These are phyloP conservation scores for Wallacemonas collosoma DNA, from an alignment of 208 protist species.

Conservation along the genomic window DNA sequence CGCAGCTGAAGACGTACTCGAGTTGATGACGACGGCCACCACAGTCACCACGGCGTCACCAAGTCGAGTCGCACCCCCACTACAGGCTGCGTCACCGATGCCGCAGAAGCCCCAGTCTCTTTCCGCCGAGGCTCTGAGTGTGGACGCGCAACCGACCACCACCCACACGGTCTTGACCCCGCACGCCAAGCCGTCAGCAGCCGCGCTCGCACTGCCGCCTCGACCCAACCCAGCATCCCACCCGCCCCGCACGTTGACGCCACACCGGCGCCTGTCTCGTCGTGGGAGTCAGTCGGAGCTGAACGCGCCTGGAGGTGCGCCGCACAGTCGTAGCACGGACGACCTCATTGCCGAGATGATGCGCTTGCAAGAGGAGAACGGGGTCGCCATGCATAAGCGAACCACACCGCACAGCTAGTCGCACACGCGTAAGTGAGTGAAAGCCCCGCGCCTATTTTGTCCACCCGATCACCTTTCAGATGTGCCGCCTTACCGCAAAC, in stretches of 20 bases:
- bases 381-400: slow-evolving; percentile 47
- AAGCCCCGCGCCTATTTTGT: no score
- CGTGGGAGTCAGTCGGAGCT: slow-evolving; percentile 13
- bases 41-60: slow-evolving; percentile 31
- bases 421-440: not conserved
- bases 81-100: no score
- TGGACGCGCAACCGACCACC: not conserved
- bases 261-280: slow-evolving; percentile 12
- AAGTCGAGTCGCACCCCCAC: not conserved
- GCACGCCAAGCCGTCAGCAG: not conserved
- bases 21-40: slow-evolving; percentile 52
- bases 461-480: no score
- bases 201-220: slow-evolving; percentile 27
- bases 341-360: slow-evolving; percentile 50
- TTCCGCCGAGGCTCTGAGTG: no score
- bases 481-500: no score
- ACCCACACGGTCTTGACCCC: not conserved
- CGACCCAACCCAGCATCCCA: slow-evolving; percentile 14
- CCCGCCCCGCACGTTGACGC: slow-evolving; percentile 4
- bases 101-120: no score
- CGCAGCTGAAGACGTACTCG: slow-evolving; percentile 19
- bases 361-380: slow-evolving; percentile 63
- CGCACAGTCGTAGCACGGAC: slow-evolving; percentile 6
- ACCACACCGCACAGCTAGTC: slow-evolving; percentile 25
- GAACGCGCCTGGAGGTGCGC: not conserved